These are phyloP conservation scores for Cystobasidiopsis lactophilus DNA, from an alignment of 768 basidiomycete species.

Conservation along the genomic window DNA sequence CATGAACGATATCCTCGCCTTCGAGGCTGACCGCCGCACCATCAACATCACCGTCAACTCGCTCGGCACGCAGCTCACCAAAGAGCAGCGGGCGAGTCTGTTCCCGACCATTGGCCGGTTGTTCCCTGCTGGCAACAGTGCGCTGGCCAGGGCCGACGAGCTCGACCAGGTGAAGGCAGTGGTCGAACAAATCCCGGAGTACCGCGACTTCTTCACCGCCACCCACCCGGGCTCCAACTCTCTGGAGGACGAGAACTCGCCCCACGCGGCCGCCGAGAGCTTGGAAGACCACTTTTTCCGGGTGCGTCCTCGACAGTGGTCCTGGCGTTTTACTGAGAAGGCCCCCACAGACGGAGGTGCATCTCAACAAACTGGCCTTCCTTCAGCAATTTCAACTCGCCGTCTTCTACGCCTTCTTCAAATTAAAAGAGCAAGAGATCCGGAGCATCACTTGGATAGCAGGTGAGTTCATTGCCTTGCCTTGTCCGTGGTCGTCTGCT, in stretches of 20 bases:
- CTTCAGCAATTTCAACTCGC: conserved; percentile 47
- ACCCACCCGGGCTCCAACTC: conserved; percentile 20
- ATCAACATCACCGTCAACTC: conserved; percentile 99
- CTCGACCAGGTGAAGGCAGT: conserved; percentile 73
- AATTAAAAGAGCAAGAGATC: conserved; percentile 32
- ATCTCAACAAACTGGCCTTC: conserved; percentile 82
- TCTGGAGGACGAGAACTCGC: conserved; percentile 21
- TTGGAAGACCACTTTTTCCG: conserved; percentile 88
- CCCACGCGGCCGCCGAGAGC: conserved; percentile 30
- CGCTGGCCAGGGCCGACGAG: conserved; percentile 80
- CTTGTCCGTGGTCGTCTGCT: background rate
- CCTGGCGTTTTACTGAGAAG: background rate
- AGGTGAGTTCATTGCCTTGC: background rate
- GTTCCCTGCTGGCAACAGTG: conserved; percentile 88
- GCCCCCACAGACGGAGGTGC: conserved; percentile 44
- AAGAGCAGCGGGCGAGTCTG: conserved; percentile 80
- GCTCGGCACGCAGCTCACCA: conserved; percentile 78
- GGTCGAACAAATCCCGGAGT: conserved; percentile 73
- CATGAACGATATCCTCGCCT: conserved; percentile 76
- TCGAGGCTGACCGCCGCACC: conserved; percentile 89
- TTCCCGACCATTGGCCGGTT: conserved; percentile 85
- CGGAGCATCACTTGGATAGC: conserved; percentile 27
- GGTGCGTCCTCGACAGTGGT: background rate
- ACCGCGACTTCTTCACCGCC: conserved; percentile 67
- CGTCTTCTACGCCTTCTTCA: conserved; percentile 54